Evolutionary conservation across 1,284 basidiomycete genomes (phyloP).

Genomic region (Ustilago loliicola): DNA sequence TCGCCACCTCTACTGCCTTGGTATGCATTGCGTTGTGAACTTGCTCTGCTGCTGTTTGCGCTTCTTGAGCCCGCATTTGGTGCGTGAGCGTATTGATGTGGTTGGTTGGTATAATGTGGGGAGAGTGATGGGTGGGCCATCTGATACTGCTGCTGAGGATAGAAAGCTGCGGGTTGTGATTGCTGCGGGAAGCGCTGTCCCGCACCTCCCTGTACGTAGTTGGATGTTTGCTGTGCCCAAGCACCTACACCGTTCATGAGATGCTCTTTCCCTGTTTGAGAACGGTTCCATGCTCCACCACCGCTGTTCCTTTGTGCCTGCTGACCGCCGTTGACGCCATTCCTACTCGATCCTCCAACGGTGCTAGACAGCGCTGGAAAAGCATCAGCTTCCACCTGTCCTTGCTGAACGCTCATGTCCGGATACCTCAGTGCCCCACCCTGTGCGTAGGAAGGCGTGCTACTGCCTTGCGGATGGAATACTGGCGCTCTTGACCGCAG

Average conservation of each 20-base stretch:
- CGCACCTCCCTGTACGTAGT: slow-evolving; percentile 11
- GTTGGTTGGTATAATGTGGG: slow-evolving; percentile 9
- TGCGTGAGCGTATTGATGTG: background rate
- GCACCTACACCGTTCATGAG: slow-evolving; percentile 26
- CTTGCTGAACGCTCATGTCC: slow-evolving; percentile 6
- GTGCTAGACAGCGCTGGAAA: slow-evolving; percentile 27
- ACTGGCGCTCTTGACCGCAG: slow-evolving; percentile 37
- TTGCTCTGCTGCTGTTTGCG: slow-evolving; percentile 31
- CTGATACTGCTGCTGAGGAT: slow-evolving; percentile 8
- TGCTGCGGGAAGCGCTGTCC: slow-evolving; percentile 13
- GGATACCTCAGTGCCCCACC: slow-evolving; percentile 30
- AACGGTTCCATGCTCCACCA: slow-evolving; percentile 16
- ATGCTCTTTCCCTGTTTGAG: slow-evolving; percentile 23
- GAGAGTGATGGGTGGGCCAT: slow-evolving; percentile 5
- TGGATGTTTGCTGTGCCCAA: slow-evolving; percentile 43
- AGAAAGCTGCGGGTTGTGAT: slow-evolving; percentile 11
- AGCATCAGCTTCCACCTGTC: slow-evolving; percentile 9
- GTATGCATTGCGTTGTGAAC: slow-evolving; percentile 20
- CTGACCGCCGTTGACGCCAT: background rate
- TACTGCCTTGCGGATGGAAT: slow-evolving; percentile 41
- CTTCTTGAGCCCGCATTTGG: slow-evolving; percentile 16
- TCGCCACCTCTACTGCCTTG: slow-evolving; percentile 1
- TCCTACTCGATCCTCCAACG: background rate
- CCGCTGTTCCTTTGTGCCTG: slow-evolving; percentile 1
- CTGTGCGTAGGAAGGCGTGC: slow-evolving; percentile 23